Base-by-base conservation (phyloP, 345 rosid species). In the Euphorbia peplus region DNA sequence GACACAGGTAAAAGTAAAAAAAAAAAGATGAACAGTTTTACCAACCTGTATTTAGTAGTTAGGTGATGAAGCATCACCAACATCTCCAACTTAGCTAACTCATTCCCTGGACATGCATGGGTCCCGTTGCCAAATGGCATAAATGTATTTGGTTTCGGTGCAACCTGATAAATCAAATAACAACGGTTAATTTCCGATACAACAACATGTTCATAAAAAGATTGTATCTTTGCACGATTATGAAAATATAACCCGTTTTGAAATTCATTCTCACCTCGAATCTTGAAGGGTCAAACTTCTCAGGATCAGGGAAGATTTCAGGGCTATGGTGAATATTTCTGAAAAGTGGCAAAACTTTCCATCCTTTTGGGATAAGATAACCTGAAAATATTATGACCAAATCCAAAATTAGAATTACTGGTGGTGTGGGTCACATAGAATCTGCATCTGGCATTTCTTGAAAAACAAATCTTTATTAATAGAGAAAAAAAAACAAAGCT, bases 61-160 rank as follows among this genome's bases (percentile, higher is more conserved):
- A 90, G 85, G 69, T 88, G 96, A 77, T 92, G 96, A 32, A 92
- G 88, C n/a, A 92, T 78, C n/a, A 87, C 86, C 63, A 86, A 71
- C 28, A 92, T 84, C 72, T 92, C 95, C 77, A 90, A 73, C 81
- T 85, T 92, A 18, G 98, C 96, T 35, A 92, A 47, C 80, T 88
- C 96, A 76, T 86, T 92, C 55, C 98, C 98, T 3, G 95, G 98
- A 79, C 98, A 92, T 52, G 95, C 77, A 67, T 92, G 98, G 78
- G 75, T 74, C 66, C 98, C 98, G 62, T 73, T 92, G 44, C 98
- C 98, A 82, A 92, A 92, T 73, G 98, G 98, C 91, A 92, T 70
- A 39, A 87, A 92, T 0, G 96, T 90, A 74, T 90, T 88, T 73
- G 98, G 87, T 46, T 92, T 90, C 15, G 88, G 95, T 18, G 92